Evolutionary conservation across 495 filamentous ascomycete species (phyloP).

Genomic region (Penicillium argentinense): DNA sequence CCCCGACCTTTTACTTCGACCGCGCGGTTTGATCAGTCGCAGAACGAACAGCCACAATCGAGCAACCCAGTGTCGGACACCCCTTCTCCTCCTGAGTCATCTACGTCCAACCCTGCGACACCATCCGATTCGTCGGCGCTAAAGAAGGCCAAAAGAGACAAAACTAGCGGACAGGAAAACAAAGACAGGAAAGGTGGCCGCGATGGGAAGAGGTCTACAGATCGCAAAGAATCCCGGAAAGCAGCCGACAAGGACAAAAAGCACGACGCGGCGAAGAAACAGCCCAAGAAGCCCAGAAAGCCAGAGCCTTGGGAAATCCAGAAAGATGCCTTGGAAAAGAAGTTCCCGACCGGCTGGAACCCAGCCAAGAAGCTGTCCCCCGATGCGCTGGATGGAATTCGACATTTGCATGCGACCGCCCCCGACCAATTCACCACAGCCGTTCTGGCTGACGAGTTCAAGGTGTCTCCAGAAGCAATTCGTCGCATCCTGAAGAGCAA

Average conservation of each 20-base stretch:
- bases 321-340: constrained; percentile 64
- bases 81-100: background rate
- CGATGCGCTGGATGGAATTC: constrained; percentile 84
- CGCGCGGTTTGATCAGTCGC: background rate
- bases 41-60: background rate
- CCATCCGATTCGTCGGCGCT: background rate
- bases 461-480: constrained; percentile 82
- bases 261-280: constrained; percentile 5
- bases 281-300: constrained; percentile 27
- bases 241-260: constrained; percentile 8
- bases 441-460: constrained; percentile 74
- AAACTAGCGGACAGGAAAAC: background rate
- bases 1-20: constrained; percentile 17
- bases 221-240: constrained; percentile 7
- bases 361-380: constrained; percentile 86
- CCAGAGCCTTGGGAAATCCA: constrained; percentile 67
- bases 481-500: constrained; percentile 81
- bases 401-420: constrained; percentile 69
- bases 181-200: background rate
- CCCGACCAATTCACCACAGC: constrained; percentile 73
- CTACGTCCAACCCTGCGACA: background rate
- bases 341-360: constrained; percentile 76
- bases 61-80: background rate
- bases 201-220: no score
- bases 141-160: background rate